A percentile compares a stretch with the other conserved stretches of the same genome.
phyloP scores from a whole-genome alignment of 2,329 filamentous ascomycete species.

The Penicillium expansum region DNA sequence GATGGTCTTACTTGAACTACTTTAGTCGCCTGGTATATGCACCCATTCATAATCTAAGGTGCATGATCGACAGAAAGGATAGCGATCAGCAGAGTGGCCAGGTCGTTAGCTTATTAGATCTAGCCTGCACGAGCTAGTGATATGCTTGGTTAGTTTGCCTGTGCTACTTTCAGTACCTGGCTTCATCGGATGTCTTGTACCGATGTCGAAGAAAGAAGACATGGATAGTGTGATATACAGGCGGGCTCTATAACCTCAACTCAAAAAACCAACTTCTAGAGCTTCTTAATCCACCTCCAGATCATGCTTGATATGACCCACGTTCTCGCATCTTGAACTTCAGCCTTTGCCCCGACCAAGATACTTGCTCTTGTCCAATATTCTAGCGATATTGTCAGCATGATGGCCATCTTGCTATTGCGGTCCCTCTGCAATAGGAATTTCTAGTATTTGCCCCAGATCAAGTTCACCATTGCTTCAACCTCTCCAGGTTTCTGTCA shows the following conservation, averaged over 20 bases:
- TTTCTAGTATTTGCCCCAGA: neutral
- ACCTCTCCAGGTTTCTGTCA: neutral
- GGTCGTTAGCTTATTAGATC: neutral
- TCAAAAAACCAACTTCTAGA: neutral
- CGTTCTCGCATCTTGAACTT: neutral
- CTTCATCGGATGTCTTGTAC: too few relatives aligned
- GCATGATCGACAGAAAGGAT: neutral
- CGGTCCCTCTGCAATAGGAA: neutral
- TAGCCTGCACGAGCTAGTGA: neutral
- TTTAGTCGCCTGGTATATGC: neutral
- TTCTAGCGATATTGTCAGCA: neutral
- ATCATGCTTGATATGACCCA: neutral
- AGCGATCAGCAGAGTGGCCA: neutral
- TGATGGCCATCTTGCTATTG: neutral
- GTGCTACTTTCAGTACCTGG: too few relatives aligned
- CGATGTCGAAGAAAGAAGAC: neutral
- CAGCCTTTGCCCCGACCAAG: neutral
- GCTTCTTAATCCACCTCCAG: neutral
- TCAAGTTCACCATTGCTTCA: neutral
- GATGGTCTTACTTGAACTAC: neutral
- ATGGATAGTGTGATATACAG: neutral
- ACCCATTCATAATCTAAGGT: neutral
- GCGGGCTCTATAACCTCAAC: neutral
- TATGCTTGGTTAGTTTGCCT: neutral
- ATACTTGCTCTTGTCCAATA: neutral